Conservation (phyloP, 805 yeast species). For the Starmerella powellii region DNA sequence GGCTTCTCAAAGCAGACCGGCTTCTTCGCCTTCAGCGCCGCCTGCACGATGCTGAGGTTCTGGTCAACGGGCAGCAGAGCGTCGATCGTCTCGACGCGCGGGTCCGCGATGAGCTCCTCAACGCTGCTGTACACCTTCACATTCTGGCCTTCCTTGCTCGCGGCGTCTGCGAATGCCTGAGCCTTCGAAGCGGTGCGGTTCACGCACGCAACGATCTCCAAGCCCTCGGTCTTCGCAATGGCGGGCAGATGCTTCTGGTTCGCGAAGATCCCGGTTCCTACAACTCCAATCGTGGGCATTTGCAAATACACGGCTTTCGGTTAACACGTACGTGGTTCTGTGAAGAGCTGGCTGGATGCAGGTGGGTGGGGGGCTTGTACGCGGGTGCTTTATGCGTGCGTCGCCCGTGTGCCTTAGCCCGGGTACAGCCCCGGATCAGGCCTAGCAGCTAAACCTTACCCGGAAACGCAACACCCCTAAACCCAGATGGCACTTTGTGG, state of each 20-base stretch:
- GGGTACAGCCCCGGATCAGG: too few relatives aligned
- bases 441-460: too few relatives aligned
- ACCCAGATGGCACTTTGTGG: too few relatives aligned
- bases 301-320: too few relatives aligned
- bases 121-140: slow-evolving; percentile 46
- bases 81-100: slow-evolving; percentile 64
- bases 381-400: too few relatives aligned
- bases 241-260: slow-evolving; percentile 72
- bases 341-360: too few relatives aligned
- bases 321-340: too few relatives aligned
- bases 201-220: slow-evolving; percentile 56
- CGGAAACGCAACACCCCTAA: too few relatives aligned
- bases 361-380: too few relatives aligned
- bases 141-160: slow-evolving; percentile 30
- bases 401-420: too few relatives aligned
- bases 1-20: slow-evolving; percentile 84
- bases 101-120: slow-evolving; percentile 54
- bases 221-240: slow-evolving; percentile 35
- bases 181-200: slow-evolving; percentile 83
- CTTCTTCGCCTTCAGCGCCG: slow-evolving; percentile 61
- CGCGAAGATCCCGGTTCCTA: slow-evolving; percentile 53
- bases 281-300: slow-evolving; percentile 18
- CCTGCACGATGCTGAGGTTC: slow-evolving; percentile 55
- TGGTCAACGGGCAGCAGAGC: slow-evolving; percentile 80
- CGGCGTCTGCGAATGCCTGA: slow-evolving; percentile 57